phyloP scores from a whole-genome alignment of 257 asterid species.

The Solanum tacnaense region DNA sequence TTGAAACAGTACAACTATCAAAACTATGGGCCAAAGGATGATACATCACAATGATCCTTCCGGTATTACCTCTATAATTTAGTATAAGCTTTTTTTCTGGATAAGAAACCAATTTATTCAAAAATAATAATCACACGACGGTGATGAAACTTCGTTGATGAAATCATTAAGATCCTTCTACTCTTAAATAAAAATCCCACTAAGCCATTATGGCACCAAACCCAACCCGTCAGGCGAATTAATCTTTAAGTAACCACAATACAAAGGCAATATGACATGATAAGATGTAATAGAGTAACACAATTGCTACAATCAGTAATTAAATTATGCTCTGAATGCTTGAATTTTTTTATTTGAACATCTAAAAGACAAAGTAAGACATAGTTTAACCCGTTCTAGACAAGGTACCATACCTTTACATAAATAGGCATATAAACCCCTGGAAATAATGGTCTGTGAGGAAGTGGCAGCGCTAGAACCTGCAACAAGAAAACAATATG shows the following conservation, averaged over 20 bases:
- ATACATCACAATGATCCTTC: background rate
- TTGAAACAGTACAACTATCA: background rate
- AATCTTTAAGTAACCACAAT: background rate
- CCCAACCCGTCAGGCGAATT: background rate
- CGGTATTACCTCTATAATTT: background rate
- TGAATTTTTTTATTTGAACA: background rate
- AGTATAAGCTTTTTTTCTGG: background rate
- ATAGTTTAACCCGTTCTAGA: background rate
- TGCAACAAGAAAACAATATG: constrained; percentile 19
- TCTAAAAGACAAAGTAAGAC: background rate
- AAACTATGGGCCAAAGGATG: background rate
- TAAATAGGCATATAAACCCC: constrained; percentile 93
- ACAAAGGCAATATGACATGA: background rate
- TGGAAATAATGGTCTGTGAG: constrained; percentile 78
- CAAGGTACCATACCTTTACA: constrained; percentile 63
- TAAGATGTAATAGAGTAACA: background rate
- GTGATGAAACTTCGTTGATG: background rate
- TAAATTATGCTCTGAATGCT: background rate
- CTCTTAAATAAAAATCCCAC: background rate
- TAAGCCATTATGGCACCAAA: background rate
- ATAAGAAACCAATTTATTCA: background rate
- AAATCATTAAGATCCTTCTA: background rate
- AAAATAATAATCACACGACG: background rate
- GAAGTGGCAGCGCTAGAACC: constrained; percentile 65
- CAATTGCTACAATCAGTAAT: background rate